Conservation (phyloP, 352 stramenopile species). For the Phytopythium oedochilum region DNA sequence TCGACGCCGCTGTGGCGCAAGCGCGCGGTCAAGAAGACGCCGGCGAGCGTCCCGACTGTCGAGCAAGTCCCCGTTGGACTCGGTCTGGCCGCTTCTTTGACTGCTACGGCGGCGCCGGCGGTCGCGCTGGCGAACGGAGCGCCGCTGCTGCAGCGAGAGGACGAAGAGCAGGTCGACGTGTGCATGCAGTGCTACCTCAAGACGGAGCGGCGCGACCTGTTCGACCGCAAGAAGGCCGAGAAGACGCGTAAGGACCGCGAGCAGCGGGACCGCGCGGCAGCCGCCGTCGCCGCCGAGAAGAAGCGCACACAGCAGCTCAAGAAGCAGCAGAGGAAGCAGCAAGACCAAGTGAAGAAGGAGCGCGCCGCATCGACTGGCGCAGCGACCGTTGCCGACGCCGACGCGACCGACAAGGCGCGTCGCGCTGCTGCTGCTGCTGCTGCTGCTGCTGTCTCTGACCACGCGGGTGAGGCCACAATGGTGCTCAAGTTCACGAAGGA, state of each 20-base stretch:
- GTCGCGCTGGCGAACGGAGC: slow-evolving; percentile 2
- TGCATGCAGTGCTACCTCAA: slow-evolving; percentile 73
- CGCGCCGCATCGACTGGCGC: neutral
- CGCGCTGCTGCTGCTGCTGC: neutral
- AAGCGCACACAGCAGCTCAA: slow-evolving; percentile 42
- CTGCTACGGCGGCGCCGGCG: neutral
- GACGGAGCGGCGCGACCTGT: slow-evolving; percentile 57
- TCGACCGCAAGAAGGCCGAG: slow-evolving; percentile 46
- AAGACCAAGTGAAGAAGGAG: neutral
- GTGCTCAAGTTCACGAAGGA: slow-evolving; percentile 32
- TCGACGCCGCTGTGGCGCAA: slow-evolving; percentile 61
- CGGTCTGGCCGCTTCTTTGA: no score
- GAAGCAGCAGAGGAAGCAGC: slow-evolving; percentile 56
- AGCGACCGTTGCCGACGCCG: no score
- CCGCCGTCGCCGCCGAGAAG: slow-evolving; percentile 24
- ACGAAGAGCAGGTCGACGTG: slow-evolving; percentile 34
- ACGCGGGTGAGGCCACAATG: neutral
- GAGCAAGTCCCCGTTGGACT: no score
- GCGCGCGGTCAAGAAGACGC: slow-evolving; percentile 13
- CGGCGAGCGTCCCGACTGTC: no score
- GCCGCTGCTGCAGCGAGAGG: slow-evolving; percentile 5
- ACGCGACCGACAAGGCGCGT: neutral
- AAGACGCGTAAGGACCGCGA: slow-evolving; percentile 27
- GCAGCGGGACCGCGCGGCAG: slow-evolving; percentile 16
- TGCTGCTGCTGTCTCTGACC: neutral